Percentiles rank a stretch among this genome's conserved stretches.
Evolutionary conservation across 306 rosid species (phyloP).

Genomic region (Cicer pinnatifidum): DNA sequence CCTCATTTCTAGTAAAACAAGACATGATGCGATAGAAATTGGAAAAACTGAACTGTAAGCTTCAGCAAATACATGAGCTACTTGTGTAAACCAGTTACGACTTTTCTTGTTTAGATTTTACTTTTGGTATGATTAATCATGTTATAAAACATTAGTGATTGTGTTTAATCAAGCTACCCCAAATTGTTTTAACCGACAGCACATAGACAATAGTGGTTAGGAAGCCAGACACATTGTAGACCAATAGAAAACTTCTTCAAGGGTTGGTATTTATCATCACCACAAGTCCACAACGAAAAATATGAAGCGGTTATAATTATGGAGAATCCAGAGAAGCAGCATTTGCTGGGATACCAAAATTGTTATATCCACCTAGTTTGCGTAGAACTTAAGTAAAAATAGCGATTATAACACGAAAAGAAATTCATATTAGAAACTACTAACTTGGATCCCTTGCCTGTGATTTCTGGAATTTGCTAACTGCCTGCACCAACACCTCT

Average conservation of each 20-base stretch:
- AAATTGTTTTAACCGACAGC: slow-evolving; percentile 3
- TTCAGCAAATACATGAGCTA: slow-evolving; percentile 7
- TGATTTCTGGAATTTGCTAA: not conserved
- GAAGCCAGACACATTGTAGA: not conserved
- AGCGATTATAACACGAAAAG: not conserved
- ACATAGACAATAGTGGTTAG: not conserved
- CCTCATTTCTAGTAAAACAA: slow-evolving; percentile 26
- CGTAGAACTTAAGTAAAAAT: not conserved
- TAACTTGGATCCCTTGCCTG: slow-evolving; percentile 1
- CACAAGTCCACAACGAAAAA: not conserved
- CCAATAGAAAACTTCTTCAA: slow-evolving; percentile 10
- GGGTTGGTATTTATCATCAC: slow-evolving; percentile 16
- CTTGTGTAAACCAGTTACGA: slow-evolving; percentile 11
- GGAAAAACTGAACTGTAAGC: slow-evolving; percentile 19
- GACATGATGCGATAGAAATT: not conserved
- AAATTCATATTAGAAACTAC: not conserved
- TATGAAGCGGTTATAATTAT: not conserved
- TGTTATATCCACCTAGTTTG: not conserved
- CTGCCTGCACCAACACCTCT: not conserved
- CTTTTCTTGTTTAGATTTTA: slow-evolving; percentile 12
- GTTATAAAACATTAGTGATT: not conserved
- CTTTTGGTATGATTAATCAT: slow-evolving; percentile 31
- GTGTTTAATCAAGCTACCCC: slow-evolving; percentile 8
- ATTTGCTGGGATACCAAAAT: not conserved
- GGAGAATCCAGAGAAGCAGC: not conserved